Evolutionary conservation across 176 grass and related monocot genomes (phyloP), one percentile per base, ranked within the genome.

Genomic region (Cenchrus americanus): DNA sequence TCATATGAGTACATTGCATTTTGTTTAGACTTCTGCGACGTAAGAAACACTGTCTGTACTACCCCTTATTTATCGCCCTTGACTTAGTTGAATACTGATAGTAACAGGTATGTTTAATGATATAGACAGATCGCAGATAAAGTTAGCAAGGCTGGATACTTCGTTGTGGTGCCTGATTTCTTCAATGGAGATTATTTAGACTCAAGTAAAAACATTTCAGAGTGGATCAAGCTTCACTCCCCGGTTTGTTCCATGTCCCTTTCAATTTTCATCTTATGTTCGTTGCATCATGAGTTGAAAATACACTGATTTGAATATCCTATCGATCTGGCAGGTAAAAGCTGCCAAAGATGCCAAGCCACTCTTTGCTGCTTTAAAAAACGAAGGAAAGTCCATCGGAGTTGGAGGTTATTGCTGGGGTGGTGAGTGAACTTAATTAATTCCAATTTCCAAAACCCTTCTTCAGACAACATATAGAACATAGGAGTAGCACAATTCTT

Each of bases 371-470:
- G 44, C 66, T 53, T 71, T 88, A 4, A 44, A 3, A 15, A 71
- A 64, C 13, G 57, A 71, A 71, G 34, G 37, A 4, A 83, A 88
- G 63, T 40, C 34, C 15, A 1, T 63, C 32, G 86, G 73, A 7
- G 22, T 87, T 24, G 86, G 73, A 18, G 80, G 73, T 17, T 88
- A 83, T 0, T 88, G 86, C 27, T 88, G 80, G 86, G 86, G 86
- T 44, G 86, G 80, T 88, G 8, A 72, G 74, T 78, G 46, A 64
- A 46, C 55, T 26, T 1, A 37, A 5, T 26, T 1, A 37, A 5
- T 37, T 37, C 34, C 34, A 37, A 37, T 37, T 37, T 37, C 18
- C 3, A 32, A 73, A 32, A 53, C 10, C 3, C 10, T 72, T 14
- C 69, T 30, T 53, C 18, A 14, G 30, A 17, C 1, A 41, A 40